Percentiles rank a stretch among this genome's conserved stretches.
Conservation (phyloP, 495 filamentous ascomycete species). For the Friedmanniomyces endolithicus region DNA sequence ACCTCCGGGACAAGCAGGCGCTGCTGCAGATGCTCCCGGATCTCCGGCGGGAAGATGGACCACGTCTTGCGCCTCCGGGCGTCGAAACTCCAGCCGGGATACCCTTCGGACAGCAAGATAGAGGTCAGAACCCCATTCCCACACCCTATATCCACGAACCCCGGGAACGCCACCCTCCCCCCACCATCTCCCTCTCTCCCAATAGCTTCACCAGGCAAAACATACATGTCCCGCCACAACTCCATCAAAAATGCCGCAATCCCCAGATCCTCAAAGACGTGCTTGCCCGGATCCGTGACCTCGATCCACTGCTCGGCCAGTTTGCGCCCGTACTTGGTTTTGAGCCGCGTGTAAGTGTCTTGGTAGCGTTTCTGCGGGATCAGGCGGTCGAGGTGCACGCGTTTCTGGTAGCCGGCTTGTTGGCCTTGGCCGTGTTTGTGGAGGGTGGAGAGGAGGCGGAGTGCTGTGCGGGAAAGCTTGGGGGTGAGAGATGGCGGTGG, state of each 20-base stretch:
- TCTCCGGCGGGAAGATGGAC: constrained; percentile 50
- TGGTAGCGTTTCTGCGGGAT: constrained; percentile 62
- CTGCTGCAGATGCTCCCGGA: constrained; percentile 49
- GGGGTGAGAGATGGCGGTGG: constrained; percentile 21
- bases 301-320: constrained; percentile 69
- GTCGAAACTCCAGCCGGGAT: constrained; percentile 80
- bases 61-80: constrained; percentile 73
- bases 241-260: constrained; percentile 91
- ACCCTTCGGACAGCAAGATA: constrained; percentile 72
- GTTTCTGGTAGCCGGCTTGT: constrained; percentile 53
- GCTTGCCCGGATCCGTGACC: constrained; percentile 73
- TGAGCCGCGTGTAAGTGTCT: constrained; percentile 70
- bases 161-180: constrained; percentile 46
- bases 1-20: constrained; percentile 60
- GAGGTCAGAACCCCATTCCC: constrained; percentile 90
- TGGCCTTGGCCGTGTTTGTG: constrained; percentile 62
- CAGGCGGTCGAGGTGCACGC: constrained; percentile 63
- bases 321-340: constrained; percentile 54
- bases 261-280: constrained; percentile 88
- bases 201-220: constrained; percentile 13
- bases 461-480: constrained; percentile 58
- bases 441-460: constrained; percentile 56
- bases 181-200: constrained; percentile 10
- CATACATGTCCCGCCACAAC: constrained; percentile 81
- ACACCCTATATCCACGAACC: constrained; percentile 92